Evolutionary conservation across 148 eudicot species (phyloP).

Genomic region (Pouteria glomerata): DNA sequence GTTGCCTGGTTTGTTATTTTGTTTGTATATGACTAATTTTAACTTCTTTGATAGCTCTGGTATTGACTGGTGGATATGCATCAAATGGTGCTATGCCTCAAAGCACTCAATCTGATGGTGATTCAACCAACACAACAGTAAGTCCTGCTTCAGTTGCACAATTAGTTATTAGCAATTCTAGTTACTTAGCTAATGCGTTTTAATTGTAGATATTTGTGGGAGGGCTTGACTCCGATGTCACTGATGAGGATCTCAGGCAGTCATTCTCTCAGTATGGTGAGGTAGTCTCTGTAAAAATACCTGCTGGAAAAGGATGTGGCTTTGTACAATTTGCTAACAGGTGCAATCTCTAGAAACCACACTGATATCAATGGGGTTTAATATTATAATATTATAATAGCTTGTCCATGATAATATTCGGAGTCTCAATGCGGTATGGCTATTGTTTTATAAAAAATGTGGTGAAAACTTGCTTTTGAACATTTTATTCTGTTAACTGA

Average conservation of each 20-base stretch:
- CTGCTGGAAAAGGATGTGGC: constrained; percentile 62
- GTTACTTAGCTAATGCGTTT: neutral
- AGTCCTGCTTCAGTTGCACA: constrained; percentile 17
- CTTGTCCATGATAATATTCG: neutral
- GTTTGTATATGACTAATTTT: constrained; percentile 9
- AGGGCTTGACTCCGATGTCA: constrained; percentile 55
- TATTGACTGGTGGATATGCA: constrained; percentile 47
- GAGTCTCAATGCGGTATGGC: neutral
- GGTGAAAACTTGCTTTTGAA: neutral
- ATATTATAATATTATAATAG: neutral
- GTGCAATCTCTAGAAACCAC: constrained; percentile 14
- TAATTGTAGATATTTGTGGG: constrained; percentile 52
- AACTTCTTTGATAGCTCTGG: constrained; percentile 32
- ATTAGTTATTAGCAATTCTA: neutral
- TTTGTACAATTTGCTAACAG: constrained; percentile 61
- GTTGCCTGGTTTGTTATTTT: no score
- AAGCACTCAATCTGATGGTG: constrained; percentile 37
- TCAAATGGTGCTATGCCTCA: constrained; percentile 43
- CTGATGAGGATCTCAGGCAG: constrained; percentile 55
- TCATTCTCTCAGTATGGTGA: constrained; percentile 53
- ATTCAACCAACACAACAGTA: constrained; percentile 55
- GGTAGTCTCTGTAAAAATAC: constrained; percentile 54
- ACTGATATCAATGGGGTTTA: neutral
- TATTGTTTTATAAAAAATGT: neutral
- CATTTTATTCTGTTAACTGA: neutral